Evolutionary conservation across 768 basidiomycete genomes (phyloP).

Genomic region (Termitomyces sp.): DNA sequence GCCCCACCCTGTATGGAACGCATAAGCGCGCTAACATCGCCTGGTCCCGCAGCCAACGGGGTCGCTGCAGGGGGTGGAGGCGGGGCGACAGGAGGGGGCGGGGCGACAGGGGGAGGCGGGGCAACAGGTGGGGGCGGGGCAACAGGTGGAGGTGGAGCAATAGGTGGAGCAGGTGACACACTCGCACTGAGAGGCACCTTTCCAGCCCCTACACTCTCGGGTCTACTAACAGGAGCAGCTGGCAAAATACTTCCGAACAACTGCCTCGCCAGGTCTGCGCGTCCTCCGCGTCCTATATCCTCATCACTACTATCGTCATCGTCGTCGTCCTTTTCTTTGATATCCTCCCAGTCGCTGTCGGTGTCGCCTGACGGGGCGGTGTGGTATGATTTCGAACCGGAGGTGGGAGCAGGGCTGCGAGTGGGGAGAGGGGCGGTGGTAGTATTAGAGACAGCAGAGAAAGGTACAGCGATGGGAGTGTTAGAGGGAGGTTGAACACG

Average conservation of each 20-base stretch:
- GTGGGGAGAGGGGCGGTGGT: conserved; percentile 38
- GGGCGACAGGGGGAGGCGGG: conserved; percentile 30
- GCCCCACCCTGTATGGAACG: conserved; percentile 76
- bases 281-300: conserved; percentile 56
- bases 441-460: neutral
- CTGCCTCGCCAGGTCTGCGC: conserved; percentile 71
- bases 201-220: conserved; percentile 47
- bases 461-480: conserved; percentile 15
- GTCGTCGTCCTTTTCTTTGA: conserved; percentile 65
- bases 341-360: conserved; percentile 86
- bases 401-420: conserved; percentile 38
- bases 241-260: conserved; percentile 76
- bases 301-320: conserved; percentile 67
- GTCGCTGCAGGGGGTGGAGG: conserved; percentile 31
- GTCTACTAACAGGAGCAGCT: conserved; percentile 33
- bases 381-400: conserved; percentile 47
- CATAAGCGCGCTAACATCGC: conserved; percentile 66
- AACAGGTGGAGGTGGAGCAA: conserved; percentile 25
- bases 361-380: conserved; percentile 49
- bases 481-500: conserved; percentile 26
- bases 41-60: conserved; percentile 31
- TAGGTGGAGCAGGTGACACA: conserved; percentile 10
- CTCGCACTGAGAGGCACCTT: conserved; percentile 5
- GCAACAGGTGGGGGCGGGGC: conserved; percentile 28
- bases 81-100: conserved; percentile 34